These are phyloP conservation scores for Magnolia sinica DNA, from an alignment of 164 flowering plant species.

Conservation along the genomic window DNA sequence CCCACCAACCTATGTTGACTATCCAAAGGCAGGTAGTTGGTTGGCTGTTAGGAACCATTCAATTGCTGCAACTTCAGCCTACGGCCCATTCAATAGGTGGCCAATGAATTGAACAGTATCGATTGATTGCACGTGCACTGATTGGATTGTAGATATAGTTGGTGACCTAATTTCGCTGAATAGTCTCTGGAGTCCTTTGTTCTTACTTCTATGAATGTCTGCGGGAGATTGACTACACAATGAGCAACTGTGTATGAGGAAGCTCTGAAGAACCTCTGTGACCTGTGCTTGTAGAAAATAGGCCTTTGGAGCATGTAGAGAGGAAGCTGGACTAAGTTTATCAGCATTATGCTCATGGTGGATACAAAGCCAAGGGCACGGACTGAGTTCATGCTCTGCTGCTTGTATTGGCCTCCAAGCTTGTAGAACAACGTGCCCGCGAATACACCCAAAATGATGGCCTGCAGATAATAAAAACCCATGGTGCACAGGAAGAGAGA, in stretches of 20 bases:
- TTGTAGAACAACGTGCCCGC: slow-evolving; percentile 31
- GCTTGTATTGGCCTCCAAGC: slow-evolving; percentile 24
- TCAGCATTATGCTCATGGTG: slow-evolving; percentile 32
- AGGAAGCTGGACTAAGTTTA: slow-evolving; percentile 31
- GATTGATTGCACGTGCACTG: too few species aligned
- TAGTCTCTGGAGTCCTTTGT: neutral
- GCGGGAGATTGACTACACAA: slow-evolving; percentile 28
- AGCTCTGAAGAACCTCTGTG: slow-evolving; percentile 31
- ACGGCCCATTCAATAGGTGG: too few species aligned
- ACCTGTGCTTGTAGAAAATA: slow-evolving; percentile 31
- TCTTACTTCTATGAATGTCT: slow-evolving; percentile 25
- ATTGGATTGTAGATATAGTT: too few species aligned
- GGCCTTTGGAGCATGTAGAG: slow-evolving; percentile 31
- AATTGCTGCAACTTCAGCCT: too few species aligned
- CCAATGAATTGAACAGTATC: too few species aligned
- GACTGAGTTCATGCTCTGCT: slow-evolving; percentile 24
- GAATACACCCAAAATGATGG: slow-evolving; percentile 21
- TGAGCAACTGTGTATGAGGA: slow-evolving; percentile 26
- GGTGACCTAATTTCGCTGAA: neutral
- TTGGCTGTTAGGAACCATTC: neutral
- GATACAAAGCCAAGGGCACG: slow-evolving; percentile 31
- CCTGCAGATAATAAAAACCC: slow-evolving; percentile 14
- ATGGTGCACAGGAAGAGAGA: neutral
- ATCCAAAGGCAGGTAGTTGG: neutral
- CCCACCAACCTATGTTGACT: too few species aligned